Conservation (phyloP, 169 alveolate species). For the Cryptosporidium parvum region DNA sequence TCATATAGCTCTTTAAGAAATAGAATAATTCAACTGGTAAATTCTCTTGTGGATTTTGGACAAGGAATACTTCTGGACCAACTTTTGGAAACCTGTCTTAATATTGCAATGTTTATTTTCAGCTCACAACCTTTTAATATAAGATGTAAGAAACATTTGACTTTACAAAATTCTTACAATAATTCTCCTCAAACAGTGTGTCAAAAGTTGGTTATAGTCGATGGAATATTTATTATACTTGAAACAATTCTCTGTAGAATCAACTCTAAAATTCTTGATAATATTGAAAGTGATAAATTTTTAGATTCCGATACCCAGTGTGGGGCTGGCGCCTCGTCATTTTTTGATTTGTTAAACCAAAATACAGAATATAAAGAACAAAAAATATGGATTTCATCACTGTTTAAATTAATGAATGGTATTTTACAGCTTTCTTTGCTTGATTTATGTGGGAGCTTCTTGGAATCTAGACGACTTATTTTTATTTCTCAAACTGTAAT, state of each 20-base stretch:
- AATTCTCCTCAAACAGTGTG: neutral
- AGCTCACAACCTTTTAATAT: slow-evolving; percentile 30
- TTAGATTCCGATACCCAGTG: neutral
- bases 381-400: slow-evolving; percentile 12
- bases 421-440: slow-evolving; percentile 15
- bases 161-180: neutral
- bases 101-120: slow-evolving; percentile 13
- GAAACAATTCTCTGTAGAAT: slow-evolving; percentile 7
- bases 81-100: slow-evolving; percentile 19
- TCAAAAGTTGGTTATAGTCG: slow-evolving; percentile 12
- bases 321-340: neutral
- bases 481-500: slow-evolving; percentile 7
- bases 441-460: slow-evolving; percentile 13
- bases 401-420: slow-evolving; percentile 15
- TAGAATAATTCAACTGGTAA: neutral
- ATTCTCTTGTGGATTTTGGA: slow-evolving; percentile 31
- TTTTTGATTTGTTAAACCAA: slow-evolving; percentile 1
- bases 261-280: neutral
- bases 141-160: neutral
- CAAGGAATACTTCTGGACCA: slow-evolving; percentile 1
- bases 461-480: slow-evolving; percentile 11
- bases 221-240: slow-evolving; percentile 13
- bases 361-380: neutral
- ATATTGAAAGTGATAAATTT: neutral
- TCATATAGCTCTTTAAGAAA: slow-evolving; percentile 13